phyloP scores from a whole-genome alignment of 139 green algal genomes.

The Chlorokybus atmophyticus region DNA sequence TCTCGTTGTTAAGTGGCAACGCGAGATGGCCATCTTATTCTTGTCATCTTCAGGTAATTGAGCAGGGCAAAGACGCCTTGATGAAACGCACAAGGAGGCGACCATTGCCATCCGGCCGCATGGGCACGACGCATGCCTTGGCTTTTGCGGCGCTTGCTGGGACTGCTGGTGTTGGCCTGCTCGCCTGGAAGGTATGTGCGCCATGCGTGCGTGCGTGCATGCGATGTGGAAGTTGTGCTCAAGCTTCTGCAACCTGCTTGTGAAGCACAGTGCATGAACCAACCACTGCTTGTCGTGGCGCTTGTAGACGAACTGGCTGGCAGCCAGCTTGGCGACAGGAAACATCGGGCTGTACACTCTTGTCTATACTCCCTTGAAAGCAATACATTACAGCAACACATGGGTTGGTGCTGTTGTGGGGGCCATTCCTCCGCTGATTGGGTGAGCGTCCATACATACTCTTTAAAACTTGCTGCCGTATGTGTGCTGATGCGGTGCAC shows the following conservation, averaged over 20 bases:
- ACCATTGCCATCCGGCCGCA: constrained; percentile 74
- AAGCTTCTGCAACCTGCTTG: too few relatives aligned
- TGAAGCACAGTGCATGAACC: constrained; percentile 10
- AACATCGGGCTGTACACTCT: constrained; percentile 92
- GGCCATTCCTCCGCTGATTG: constrained; percentile 94
- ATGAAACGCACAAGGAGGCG: constrained; percentile 67
- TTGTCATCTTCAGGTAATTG: constrained; percentile 70
- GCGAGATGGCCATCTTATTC: too few relatives aligned
- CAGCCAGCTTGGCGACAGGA: constrained; percentile 64
- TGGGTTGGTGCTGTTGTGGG: constrained; percentile 96
- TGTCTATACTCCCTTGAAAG: constrained; percentile 95
- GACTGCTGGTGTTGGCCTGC: constrained; percentile 45
- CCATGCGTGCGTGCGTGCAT: background rate
- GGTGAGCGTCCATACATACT: constrained; percentile 33
- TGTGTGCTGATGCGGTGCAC: too few relatives aligned
- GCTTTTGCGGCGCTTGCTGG: constrained; percentile 64
- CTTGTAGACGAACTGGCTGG: constrained; percentile 64
- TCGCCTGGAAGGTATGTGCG: constrained; percentile 39
- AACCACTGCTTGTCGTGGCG: too few relatives aligned
- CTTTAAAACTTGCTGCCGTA: too few relatives aligned
- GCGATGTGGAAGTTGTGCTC: background rate
- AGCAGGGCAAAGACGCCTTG: constrained; percentile 9
- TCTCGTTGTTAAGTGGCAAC: too few relatives aligned
- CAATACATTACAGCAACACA: constrained; percentile 67
- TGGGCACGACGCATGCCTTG: constrained; percentile 51